Evolutionary conservation across 148 eudicot genomes (phyloP).

Genomic region (Rhododendron molle): DNA sequence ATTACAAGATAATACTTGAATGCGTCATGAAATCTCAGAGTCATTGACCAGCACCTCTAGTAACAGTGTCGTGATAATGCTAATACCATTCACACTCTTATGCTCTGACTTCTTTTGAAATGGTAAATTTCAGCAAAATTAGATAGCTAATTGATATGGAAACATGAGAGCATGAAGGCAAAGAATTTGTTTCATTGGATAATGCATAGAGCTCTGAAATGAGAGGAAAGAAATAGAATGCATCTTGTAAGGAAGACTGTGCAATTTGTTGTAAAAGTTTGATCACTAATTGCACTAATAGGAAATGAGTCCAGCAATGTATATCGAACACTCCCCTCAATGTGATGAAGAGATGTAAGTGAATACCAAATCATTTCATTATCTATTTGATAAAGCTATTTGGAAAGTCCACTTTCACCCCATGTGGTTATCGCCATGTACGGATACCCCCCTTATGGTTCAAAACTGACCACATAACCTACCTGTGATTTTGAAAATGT

Average conservation of each 20-base stretch:
- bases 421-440: no score
- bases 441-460: no score
- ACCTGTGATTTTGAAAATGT: no score
- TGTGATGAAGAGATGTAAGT: no score
- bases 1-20: not conserved
- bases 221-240: not conserved
- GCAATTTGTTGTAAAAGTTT: not conserved
- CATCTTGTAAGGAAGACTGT: not conserved
- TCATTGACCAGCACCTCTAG: not conserved
- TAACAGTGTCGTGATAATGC: not conserved
- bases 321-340: not conserved
- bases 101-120: no score
- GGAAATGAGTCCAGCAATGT: not conserved
- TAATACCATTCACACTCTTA: not conserved
- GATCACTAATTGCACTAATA: not conserved
- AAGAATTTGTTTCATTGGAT: not conserved
- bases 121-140: no score
- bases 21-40: not conserved
- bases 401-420: no score
- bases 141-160: no score
- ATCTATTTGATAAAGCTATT: no score
- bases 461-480: no score
- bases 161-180: no score
- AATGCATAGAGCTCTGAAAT: not conserved
- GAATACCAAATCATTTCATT: no score